Percentiles rank a stretch among this genome's conserved stretches.
Conservation (phyloP, 2,329 filamentous ascomycete genomes). For the Fusarium udum region DNA sequence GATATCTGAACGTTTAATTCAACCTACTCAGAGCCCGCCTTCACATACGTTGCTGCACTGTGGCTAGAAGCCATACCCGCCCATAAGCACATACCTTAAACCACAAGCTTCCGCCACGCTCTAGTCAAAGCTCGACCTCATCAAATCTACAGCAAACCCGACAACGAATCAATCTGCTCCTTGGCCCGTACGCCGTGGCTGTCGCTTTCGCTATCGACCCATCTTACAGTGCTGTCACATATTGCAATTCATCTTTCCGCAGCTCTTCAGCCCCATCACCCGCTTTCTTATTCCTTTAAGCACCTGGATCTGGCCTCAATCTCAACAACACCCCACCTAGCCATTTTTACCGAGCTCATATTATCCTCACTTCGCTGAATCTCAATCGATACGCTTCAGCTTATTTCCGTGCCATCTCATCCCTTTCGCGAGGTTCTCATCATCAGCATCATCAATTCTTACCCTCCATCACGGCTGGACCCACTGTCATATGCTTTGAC, state of each 20-base stretch:
- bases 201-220: constrained; percentile 26
- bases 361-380: constrained; percentile 11
- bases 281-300: constrained; percentile 21
- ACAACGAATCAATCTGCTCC: constrained; percentile 22
- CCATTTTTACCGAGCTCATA: constrained; percentile 15
- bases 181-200: constrained; percentile 16
- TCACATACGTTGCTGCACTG: constrained; percentile 24
- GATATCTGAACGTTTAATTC: constrained; percentile 8
- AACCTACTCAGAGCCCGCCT: not conserved
- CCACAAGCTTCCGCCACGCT: constrained; percentile 20
- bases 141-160: constrained; percentile 29
- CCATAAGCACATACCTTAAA: not conserved
- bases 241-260: constrained; percentile 15
- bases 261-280: constrained; percentile 17
- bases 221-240: constrained; percentile 25
- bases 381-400: constrained; percentile 7
- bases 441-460: constrained; percentile 5
- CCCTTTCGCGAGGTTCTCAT: constrained; percentile 25
- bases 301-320: constrained; percentile 33
- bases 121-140: constrained; percentile 37
- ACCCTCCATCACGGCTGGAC: constrained; percentile 14
- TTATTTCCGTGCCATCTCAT: constrained; percentile 1
- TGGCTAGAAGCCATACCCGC: constrained; percentile 5
- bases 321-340: constrained; percentile 41
- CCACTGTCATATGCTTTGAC: constrained; percentile 36